phyloP scores from a whole-genome alignment of 352 stramenopile genomes.

The Lagenidium giganteum region DNA sequence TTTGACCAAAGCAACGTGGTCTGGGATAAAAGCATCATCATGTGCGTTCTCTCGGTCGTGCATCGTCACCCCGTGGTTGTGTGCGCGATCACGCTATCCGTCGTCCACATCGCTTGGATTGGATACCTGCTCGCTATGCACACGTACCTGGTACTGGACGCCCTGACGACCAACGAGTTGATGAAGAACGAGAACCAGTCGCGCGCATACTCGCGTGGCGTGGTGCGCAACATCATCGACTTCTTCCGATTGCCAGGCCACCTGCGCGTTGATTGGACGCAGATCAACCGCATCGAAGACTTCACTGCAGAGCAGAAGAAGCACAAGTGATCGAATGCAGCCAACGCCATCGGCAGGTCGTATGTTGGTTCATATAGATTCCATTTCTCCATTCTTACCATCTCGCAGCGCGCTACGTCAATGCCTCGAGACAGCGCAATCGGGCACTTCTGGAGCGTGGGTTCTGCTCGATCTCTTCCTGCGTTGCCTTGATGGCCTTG shows the following conservation, averaged over 20 bases:
- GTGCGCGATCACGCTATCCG: conserved; percentile 40
- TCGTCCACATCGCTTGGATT: conserved; percentile 68
- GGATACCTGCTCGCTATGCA: conserved; percentile 70
- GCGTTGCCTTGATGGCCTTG: conserved; percentile 63
- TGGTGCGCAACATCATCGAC: conserved; percentile 48
- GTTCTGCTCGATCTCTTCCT: conserved; percentile 60
- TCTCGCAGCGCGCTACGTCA: conserved; percentile 28
- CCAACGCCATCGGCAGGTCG: conserved; percentile 22
- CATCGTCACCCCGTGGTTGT: conserved; percentile 60
- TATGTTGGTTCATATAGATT: too few relatives aligned
- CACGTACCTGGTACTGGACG: conserved; percentile 45
- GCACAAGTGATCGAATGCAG: background rate
- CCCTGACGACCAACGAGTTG: conserved; percentile 78
- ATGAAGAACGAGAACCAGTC: conserved; percentile 57
- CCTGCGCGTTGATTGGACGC: conserved; percentile 42
- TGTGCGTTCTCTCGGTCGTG: conserved; percentile 41
- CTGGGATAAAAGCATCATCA: conserved; percentile 12
- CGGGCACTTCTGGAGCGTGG: conserved; percentile 62
- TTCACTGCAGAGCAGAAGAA: conserved; percentile 11
- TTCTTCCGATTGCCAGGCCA: conserved; percentile 44
- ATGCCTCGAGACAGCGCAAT: conserved; percentile 66
- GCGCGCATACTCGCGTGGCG: conserved; percentile 50
- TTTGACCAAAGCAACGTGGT: conserved; percentile 9
- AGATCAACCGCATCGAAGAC: conserved; percentile 54
- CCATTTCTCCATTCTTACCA: background rate